These are phyloP conservation scores for Lathyrus sativus DNA, from an alignment of 306 rosid species.

Conservation along the genomic window DNA sequence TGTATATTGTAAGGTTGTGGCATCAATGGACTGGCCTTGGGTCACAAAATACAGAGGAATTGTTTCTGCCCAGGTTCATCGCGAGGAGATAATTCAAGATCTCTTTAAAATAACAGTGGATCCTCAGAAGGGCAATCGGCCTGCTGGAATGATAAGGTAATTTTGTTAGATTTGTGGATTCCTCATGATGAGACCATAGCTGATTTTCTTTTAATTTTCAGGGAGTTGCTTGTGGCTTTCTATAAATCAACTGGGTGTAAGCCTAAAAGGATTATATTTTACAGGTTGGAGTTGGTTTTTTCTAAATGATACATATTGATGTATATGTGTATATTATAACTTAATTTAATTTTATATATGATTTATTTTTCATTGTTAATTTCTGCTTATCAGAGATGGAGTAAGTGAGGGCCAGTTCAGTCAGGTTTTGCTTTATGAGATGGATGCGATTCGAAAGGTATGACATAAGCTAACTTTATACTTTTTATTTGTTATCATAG, in stretches of 20 bases:
- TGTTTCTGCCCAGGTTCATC: constrained; percentile 65
- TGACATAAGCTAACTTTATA: neutral
- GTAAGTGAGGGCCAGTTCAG: constrained; percentile 83
- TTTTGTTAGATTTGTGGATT: neutral
- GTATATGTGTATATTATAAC: neutral
- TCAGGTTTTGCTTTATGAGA: constrained; percentile 75
- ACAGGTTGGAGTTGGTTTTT: constrained; percentile 55
- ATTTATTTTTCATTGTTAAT: neutral
- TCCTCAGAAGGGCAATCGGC: constrained; percentile 46
- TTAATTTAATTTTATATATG: neutral
- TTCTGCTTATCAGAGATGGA: constrained; percentile 66
- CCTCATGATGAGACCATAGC: neutral
- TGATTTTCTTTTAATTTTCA: constrained; percentile 27
- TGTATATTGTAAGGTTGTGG: constrained; percentile 68
- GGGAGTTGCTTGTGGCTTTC: constrained; percentile 65
- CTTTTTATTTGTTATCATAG: neutral
- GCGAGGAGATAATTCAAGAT: constrained; percentile 75
- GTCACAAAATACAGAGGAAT: constrained; percentile 64
- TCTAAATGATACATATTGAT: neutral
- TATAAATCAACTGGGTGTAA: constrained; percentile 31
- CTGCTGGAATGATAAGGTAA: constrained; percentile 74
- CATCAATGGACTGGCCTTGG: constrained; percentile 91
- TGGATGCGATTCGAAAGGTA: constrained; percentile 88
- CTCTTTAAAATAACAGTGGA: constrained; percentile 40
- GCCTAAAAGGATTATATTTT: constrained; percentile 72